These are phyloP conservation scores for Vitellaria paradoxa DNA, from an alignment of 179 eudicot species.

Conservation along the genomic window DNA sequence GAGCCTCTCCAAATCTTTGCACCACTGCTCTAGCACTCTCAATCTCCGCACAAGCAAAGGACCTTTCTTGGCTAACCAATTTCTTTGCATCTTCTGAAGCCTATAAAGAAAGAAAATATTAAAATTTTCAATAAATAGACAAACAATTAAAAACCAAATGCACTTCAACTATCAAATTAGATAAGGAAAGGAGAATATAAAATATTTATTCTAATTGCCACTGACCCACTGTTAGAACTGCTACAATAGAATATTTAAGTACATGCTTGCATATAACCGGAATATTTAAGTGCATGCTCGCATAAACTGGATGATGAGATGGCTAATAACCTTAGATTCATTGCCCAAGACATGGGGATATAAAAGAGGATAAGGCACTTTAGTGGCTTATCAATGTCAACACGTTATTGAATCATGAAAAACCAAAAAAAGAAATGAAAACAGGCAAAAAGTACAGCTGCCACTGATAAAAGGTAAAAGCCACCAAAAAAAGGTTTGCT, in stretches of 20 bases:
- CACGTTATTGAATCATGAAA: not conserved
- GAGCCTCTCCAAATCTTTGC: conserved; percentile 95
- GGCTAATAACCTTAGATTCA: too few relatives aligned
- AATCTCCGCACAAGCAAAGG: conserved; percentile 95
- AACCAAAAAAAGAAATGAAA: not conserved
- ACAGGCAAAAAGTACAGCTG: not conserved
- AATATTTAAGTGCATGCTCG: not conserved
- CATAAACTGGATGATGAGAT: not conserved
- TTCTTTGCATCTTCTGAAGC: conserved; percentile 99
- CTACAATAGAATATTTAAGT: not conserved
- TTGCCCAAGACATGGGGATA: not conserved
- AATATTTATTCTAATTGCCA: not conserved
- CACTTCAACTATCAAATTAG: not conserved
- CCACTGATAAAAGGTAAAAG: not conserved
- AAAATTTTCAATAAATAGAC: not conserved
- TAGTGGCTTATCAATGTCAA: not conserved
- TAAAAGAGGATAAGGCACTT: not conserved
- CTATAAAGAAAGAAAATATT: conserved; percentile 34
- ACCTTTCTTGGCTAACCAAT: conserved; percentile 90
- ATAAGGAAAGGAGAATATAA: not conserved
- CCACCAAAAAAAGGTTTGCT: not conserved
- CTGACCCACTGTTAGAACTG: not conserved
- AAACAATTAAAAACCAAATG: not conserved
- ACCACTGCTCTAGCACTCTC: conserved; percentile 97
- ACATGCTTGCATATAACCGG: not conserved